Evolutionary conservation across 495 filamentous ascomycete species (phyloP).

Genomic region (Achaetomiella virescens): DNA sequence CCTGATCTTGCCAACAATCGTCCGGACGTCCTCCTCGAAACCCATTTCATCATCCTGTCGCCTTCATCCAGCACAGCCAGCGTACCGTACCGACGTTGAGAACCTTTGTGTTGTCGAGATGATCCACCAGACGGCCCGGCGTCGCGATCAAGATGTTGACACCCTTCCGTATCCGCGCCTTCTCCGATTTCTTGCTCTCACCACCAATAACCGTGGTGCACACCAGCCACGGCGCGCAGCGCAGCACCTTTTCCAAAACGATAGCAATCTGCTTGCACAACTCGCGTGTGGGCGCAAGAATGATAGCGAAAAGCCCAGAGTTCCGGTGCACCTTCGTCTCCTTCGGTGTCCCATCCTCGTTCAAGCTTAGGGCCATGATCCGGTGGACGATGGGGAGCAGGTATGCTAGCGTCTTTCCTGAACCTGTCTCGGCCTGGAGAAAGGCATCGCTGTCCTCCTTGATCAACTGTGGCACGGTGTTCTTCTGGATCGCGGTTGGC

Average conservation of each 20-base stretch:
- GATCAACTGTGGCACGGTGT: constrained; percentile 65
- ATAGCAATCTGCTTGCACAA: constrained; percentile 85
- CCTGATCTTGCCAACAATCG: constrained; percentile 72
- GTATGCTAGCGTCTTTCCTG: constrained; percentile 94
- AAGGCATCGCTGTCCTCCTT: constrained; percentile 87
- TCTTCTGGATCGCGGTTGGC: constrained; percentile 91
- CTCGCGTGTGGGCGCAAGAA: constrained; percentile 88
- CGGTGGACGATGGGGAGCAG: constrained; percentile 84
- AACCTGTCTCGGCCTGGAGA: constrained; percentile 94
- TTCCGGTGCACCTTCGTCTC: constrained; percentile 58
- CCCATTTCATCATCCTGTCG: constrained; percentile 92
- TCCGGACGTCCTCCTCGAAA: constrained; percentile 79
- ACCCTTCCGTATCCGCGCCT: constrained; percentile 84
- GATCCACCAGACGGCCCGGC: constrained; percentile 82
- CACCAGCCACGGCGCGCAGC: constrained; percentile 83
- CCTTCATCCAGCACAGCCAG: constrained; percentile 92
- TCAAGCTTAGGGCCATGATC: constrained; percentile 67
- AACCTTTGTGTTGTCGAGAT: constrained; percentile 83
- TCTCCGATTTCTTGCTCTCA: constrained; percentile 96
- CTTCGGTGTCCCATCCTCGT: constrained; percentile 39
- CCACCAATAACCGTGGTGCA: constrained; percentile 89
- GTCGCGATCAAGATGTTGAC: constrained; percentile 94
- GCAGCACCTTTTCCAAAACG: constrained; percentile 74
- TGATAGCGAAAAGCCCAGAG: constrained; percentile 86
- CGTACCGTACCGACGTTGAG: constrained; percentile 82